Percentiles rank a stretch among this genome's conserved stretches.
Conservation (phyloP, 306 rosid species). For the Casuarina glauca region DNA sequence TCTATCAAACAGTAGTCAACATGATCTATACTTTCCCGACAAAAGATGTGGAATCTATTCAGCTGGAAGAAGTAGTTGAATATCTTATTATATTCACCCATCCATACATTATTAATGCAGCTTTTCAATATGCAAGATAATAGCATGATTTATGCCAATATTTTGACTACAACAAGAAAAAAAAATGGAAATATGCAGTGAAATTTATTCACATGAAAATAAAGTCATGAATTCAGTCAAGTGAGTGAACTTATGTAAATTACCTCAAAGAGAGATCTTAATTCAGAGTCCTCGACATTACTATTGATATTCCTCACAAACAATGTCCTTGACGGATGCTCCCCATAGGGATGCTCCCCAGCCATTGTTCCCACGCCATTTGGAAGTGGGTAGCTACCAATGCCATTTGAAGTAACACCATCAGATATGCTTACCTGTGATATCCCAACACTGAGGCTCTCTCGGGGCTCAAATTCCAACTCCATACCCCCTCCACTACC, state of each 20-base stretch:
- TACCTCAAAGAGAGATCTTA: slow-evolving; percentile 64
- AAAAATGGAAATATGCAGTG: neutral
- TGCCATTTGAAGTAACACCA: slow-evolving; percentile 54
- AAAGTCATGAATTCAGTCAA: slow-evolving; percentile 5
- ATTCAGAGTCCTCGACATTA: slow-evolving; percentile 78
- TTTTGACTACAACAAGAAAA: neutral
- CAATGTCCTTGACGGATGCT: slow-evolving; percentile 94
- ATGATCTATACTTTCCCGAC: neutral
- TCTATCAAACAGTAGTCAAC: neutral
- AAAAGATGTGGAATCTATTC: neutral
- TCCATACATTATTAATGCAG: neutral
- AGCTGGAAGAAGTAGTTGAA: neutral
- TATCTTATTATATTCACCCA: neutral
- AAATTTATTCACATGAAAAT: neutral
- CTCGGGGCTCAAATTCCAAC: slow-evolving; percentile 79
- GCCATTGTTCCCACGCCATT: slow-evolving; percentile 85
- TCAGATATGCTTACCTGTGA: slow-evolving; percentile 64
- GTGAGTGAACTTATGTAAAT: slow-evolving; percentile 17
- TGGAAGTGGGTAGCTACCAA: slow-evolving; percentile 57
- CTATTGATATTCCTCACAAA: slow-evolving; percentile 92
- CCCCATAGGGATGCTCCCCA: slow-evolving; percentile 96
- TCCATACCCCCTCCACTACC: slow-evolving; percentile 90
- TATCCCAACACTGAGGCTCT: slow-evolving; percentile 51
- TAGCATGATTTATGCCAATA: neutral
- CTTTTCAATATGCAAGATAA: neutral